Evolutionary conservation across 2,329 filamentous ascomycete species (phyloP), one percentile per base, ranked within the genome.

Genomic region (Colletotrichum endophyticum): DNA sequence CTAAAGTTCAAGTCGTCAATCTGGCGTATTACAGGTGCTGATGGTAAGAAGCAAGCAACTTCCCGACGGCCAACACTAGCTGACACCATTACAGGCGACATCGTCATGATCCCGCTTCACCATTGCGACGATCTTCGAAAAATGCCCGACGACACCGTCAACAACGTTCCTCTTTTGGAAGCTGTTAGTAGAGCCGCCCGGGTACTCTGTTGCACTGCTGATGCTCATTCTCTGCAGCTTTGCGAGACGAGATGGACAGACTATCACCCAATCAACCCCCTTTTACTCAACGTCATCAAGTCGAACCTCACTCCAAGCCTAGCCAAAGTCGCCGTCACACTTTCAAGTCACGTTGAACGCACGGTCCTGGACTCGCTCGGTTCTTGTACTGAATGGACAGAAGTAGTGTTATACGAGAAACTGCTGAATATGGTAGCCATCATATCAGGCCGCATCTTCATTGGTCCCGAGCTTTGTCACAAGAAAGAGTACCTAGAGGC

Each of bases 381-480:
- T 62, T n/a, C 28, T 62, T 62, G 59, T 2, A 27, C 19, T 2
- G 59, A 62, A 30, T 62, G 59, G 59, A 30, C 59, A 3, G 59
- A 62, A 32, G 28, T 62, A 4, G 59, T 30, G 5, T 2, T 62
- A 3, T 13, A 62, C 59, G 27, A 34, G 0, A 32, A 30, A 15
- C 19, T 62, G 28, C 19, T 62, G 16, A n/a, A 86, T 32, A 85
- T 89, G 49, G 85, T 90, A 2, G 87, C 86, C 72, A 85, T 85
- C 70, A 84, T 87, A 1, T 88, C 87, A 0, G 88, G 88, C 6
- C 82, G 85, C 15, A 81, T 89, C 32, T 89, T 89, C 73, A 82
- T 89, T 36, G 88, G 88, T 8, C 80, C 86, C 4, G 86, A 88
- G 69, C 83, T 88, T 5, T 87, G 86, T 78, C 86, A 85, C 39